phyloP scores from a whole-genome alignment of 2,329 filamentous ascomycete genomes.

The Incumbomyces delicatus region DNA sequence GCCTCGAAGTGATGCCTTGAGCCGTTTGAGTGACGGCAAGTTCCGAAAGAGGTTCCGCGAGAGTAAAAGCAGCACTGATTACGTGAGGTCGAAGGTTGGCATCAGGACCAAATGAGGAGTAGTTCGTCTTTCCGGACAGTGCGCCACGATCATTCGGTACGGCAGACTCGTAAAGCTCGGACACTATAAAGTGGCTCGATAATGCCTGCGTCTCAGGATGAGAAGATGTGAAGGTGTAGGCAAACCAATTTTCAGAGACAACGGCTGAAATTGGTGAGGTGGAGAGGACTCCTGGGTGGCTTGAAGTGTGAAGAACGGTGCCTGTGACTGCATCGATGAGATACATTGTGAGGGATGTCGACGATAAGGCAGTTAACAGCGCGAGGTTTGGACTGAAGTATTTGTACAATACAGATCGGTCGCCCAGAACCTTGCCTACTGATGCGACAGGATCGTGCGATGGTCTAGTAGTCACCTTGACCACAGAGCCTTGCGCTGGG shows the following conservation, averaged over 20 bases:
- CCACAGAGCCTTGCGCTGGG: conserved; percentile 57
- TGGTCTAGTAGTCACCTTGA: conserved; percentile 57
- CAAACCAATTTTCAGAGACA: conserved; percentile 90
- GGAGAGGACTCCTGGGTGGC: conserved; percentile 64
- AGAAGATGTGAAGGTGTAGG: conserved; percentile 60
- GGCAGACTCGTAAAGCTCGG: conserved; percentile 83
- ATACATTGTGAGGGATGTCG: conserved; percentile 59
- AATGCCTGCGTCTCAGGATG: conserved; percentile 47
- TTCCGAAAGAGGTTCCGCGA: conserved; percentile 66
- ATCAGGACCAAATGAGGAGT: conserved; percentile 64
- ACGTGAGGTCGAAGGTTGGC: conserved; percentile 60
- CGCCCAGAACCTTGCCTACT: conserved; percentile 84
- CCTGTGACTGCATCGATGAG: conserved; percentile 82
- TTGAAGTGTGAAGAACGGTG: conserved; percentile 61
- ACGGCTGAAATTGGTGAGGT: conserved; percentile 64
- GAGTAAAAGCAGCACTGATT: conserved; percentile 68
- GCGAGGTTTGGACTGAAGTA: conserved; percentile 84
- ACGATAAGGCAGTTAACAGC: conserved; percentile 60
- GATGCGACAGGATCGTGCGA: conserved; percentile 81
- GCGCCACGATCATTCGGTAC: conserved; percentile 75
- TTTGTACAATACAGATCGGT: conserved; percentile 93
- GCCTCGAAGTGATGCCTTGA: conserved; percentile 79
- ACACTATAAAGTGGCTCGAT: conserved; percentile 75
- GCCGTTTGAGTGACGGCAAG: conserved; percentile 80
- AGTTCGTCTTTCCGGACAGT: conserved; percentile 55